Percentiles rank a stretch among this genome's conserved stretches.
phyloP scores from a whole-genome alignment of 1,284 basidiomycete species.

The Macrocystidia cucumis region DNA sequence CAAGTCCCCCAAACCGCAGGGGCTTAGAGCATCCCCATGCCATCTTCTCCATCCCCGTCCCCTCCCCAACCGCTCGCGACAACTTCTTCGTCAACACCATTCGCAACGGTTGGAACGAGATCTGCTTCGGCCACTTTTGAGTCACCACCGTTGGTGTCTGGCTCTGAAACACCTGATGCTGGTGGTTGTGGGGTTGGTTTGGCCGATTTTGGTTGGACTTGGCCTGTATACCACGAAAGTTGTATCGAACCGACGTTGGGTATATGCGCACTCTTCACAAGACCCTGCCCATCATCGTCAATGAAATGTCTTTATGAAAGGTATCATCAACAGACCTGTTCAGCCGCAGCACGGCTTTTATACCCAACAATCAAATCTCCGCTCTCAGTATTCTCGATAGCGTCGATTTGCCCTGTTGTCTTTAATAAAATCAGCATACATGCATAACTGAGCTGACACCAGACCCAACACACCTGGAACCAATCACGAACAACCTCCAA shows the following conservation, averaged over 20 bases:
- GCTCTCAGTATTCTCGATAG: slow-evolving; percentile 40
- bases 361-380: slow-evolving; percentile 61
- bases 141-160: slow-evolving; percentile 6
- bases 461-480: slow-evolving; percentile 58
- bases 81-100: slow-evolving; percentile 54
- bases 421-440: slow-evolving; percentile 18
- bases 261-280: slow-evolving; percentile 60
- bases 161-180: slow-evolving; percentile 8
- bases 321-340: slow-evolving; percentile 44
- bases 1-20: not conserved
- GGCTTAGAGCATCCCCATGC: slow-evolving; percentile 56
- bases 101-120: no score
- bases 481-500: slow-evolving; percentile 67
- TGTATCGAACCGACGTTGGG: slow-evolving; percentile 57
- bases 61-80: slow-evolving; percentile 56
- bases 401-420: slow-evolving; percentile 63
- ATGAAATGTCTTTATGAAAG: slow-evolving; percentile 6
- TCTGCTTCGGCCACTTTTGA: no score
- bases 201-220: slow-evolving; percentile 10
- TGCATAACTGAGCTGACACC: slow-evolving; percentile 4
- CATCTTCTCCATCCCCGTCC: slow-evolving; percentile 52
- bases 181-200: slow-evolving; percentile 9
- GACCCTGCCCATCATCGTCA: no score
- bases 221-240: slow-evolving; percentile 54
- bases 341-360: slow-evolving; percentile 62